A percentile compares a stretch with the other conserved stretches of the same genome.
These are phyloP conservation scores for Suillus hirtellus DNA, from an alignment of 768 basidiomycete genomes.

Conservation along the genomic window DNA sequence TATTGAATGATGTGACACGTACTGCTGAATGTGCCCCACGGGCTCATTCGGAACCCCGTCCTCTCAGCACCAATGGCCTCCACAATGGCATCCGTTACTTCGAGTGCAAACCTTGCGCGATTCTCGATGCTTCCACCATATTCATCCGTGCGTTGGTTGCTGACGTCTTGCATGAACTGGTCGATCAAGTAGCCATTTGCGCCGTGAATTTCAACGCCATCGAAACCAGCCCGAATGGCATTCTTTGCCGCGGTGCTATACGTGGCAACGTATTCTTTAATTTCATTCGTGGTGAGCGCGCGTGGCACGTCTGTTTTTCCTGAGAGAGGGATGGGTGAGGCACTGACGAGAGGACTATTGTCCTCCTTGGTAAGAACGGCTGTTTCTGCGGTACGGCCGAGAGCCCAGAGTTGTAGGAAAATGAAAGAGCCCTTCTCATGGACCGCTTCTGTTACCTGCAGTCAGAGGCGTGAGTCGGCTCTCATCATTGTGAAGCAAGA, in stretches of 20 bases:
- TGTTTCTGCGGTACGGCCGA: constrained; percentile 44
- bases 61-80: constrained; percentile 53
- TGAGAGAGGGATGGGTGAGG: constrained; percentile 31
- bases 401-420: constrained; percentile 53
- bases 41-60: constrained; percentile 58
- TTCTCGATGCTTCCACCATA: constrained; percentile 71
- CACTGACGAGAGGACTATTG: constrained; percentile 33
- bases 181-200: constrained; percentile 52
- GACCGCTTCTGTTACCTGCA: constrained; percentile 56
- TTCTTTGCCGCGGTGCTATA: constrained; percentile 36
- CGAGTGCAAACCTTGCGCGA: constrained; percentile 55
- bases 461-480: neutral
- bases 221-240: constrained; percentile 43
- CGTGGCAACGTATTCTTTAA: constrained; percentile 30
- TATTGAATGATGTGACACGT: neutral
- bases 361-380: constrained; percentile 35
- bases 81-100: constrained; percentile 52
- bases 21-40: constrained; percentile 42
- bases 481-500: neutral
- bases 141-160: constrained; percentile 59
- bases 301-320: constrained; percentile 20
- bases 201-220: constrained; percentile 46
- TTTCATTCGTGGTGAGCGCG: constrained; percentile 30
- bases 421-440: constrained; percentile 53
- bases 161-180: constrained; percentile 61